Conservation (phyloP, 2,329 filamentous ascomycete genomes). For the Clonostachys sp. region DNA sequence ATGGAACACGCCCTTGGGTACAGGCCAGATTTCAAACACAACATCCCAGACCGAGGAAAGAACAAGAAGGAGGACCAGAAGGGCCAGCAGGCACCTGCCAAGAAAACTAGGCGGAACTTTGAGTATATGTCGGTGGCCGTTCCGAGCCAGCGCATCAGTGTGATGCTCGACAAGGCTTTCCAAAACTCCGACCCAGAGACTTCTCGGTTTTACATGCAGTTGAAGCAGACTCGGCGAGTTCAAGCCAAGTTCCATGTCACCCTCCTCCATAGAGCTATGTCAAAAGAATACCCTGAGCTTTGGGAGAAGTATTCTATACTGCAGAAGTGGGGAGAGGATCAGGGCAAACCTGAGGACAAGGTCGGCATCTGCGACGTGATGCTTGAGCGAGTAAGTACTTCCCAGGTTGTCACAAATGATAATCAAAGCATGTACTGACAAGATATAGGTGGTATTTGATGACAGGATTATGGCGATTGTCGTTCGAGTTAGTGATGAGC, state of each 20-base stretch:
- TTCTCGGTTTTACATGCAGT: constrained; percentile 63
- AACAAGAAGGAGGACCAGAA: constrained; percentile 22
- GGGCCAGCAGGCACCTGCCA: constrained; percentile 18
- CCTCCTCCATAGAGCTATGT: constrained; percentile 73
- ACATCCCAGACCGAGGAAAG: constrained; percentile 56
- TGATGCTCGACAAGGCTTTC: constrained; percentile 69
- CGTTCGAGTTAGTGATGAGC: constrained; percentile 62
- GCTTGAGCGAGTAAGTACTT: constrained; percentile 48
- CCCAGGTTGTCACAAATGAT: background rate
- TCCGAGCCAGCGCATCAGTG: constrained; percentile 31
- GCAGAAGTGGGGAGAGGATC: constrained; percentile 38
- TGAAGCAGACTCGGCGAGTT: constrained; percentile 69
- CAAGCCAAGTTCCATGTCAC: constrained; percentile 92
- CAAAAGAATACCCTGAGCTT: constrained; percentile 57
- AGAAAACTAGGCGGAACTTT: constrained; percentile 40
- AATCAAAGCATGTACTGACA: constrained; percentile 2
- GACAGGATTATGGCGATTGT: constrained; percentile 87
- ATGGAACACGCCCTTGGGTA: constrained; percentile 74
- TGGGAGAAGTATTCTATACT: constrained; percentile 72
- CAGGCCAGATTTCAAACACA: constrained; percentile 69
- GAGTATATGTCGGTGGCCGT: constrained; percentile 55
- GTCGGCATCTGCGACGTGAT: constrained; percentile 62
- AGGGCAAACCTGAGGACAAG: constrained; percentile 15
- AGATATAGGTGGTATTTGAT: constrained; percentile 69
- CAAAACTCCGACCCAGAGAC: constrained; percentile 37